Conservation (phyloP, 805 yeast genomes). For the Phaffomyces thermotolerans region DNA sequence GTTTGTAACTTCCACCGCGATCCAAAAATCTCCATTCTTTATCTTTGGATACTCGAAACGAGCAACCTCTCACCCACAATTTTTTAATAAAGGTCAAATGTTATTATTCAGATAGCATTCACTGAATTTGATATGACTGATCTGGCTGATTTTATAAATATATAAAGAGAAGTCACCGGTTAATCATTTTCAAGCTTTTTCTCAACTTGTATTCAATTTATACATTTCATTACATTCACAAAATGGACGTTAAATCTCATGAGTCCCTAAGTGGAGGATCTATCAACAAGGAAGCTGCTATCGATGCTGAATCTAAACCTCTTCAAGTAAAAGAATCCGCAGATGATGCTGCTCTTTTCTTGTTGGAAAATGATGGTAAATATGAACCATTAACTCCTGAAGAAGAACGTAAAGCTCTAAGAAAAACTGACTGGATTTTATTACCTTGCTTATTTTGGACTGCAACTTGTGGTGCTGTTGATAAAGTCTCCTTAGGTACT, state of each 20-base stretch:
- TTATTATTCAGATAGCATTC: not conserved
- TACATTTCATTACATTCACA: not conserved
- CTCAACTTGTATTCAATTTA: no score
- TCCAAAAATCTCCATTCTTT: not conserved
- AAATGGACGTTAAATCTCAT: not conserved
- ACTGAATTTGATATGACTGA: not conserved
- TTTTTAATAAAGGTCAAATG: no score
- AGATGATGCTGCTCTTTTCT: constrained; percentile 23
- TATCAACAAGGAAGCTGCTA: not conserved
- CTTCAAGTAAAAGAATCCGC: not conserved
- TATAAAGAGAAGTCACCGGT: not conserved
- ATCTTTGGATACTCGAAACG: not conserved
- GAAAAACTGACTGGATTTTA: constrained; percentile 32
- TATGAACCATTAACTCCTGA: constrained; percentile 21
- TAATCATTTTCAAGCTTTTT: not conserved
- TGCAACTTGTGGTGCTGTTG: constrained; percentile 34
- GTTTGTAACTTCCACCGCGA: not conserved
- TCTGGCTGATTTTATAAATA: not conserved
- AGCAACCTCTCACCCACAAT: not conserved
- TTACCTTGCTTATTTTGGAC: constrained; percentile 31
- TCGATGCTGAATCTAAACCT: not conserved
- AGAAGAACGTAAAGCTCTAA: constrained; percentile 27
- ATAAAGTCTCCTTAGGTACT: constrained; percentile 35
- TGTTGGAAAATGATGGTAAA: constrained; percentile 19
- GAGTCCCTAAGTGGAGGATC: constrained; percentile 1